Conservation (phyloP, 352 stramenopile genomes). For the Globisporangium spiculum region DNA sequence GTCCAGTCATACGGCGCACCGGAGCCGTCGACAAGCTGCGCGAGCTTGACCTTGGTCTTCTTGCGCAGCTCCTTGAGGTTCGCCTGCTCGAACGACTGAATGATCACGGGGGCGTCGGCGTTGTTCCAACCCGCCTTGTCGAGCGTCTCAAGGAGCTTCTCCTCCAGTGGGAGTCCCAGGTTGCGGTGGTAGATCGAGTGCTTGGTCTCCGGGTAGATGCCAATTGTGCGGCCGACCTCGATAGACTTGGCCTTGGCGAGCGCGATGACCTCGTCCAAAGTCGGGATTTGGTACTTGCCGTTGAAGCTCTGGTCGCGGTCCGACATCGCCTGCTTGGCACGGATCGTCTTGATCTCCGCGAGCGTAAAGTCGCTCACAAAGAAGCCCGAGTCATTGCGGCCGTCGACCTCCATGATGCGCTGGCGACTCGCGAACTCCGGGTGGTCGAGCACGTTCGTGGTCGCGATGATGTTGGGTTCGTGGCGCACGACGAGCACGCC, state of each 20-base stretch:
- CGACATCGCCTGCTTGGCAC: slow-evolving; percentile 71
- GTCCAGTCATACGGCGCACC: slow-evolving; percentile 62
- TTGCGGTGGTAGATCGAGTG: slow-evolving; percentile 73
- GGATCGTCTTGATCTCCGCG: slow-evolving; percentile 86
- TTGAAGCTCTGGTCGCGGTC: slow-evolving; percentile 82
- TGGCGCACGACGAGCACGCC: slow-evolving; percentile 84
- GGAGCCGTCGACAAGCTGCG: slow-evolving; percentile 39
- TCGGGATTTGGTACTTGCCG: slow-evolving; percentile 84
- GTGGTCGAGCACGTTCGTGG: slow-evolving; percentile 81
- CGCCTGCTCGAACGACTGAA: slow-evolving; percentile 75
- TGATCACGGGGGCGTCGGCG: slow-evolving; percentile 56
- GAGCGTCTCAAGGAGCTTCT: slow-evolving; percentile 72
- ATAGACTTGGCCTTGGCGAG: slow-evolving; percentile 67
- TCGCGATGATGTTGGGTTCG: slow-evolving; percentile 86
- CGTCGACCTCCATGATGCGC: slow-evolving; percentile 55
- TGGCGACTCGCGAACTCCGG: slow-evolving; percentile 69
- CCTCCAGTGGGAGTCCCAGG: slow-evolving; percentile 75
- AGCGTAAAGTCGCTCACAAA: slow-evolving; percentile 92
- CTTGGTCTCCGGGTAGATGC: slow-evolving; percentile 90
- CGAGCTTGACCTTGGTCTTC: slow-evolving; percentile 65
- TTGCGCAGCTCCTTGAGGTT: slow-evolving; percentile 71
- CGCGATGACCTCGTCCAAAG: slow-evolving; percentile 86
- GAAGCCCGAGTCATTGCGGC: slow-evolving; percentile 61
- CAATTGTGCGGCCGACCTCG: slow-evolving; percentile 59
- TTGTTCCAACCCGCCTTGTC: slow-evolving; percentile 63